These are phyloP conservation scores for Combretum micranthum DNA, from an alignment of 345 rosid species.

Conservation along the genomic window DNA sequence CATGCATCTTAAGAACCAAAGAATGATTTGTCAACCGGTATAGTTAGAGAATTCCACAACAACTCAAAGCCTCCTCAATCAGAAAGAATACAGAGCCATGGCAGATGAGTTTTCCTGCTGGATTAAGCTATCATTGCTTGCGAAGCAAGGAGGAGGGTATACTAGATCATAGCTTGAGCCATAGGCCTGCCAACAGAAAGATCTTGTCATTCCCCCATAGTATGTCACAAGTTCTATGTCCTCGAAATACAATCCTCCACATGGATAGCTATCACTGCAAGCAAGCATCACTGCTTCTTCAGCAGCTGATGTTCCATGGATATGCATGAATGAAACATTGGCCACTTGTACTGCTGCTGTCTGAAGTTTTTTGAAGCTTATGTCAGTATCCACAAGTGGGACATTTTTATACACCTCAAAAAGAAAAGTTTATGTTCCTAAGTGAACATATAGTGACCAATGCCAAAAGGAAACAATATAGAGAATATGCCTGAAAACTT, in stretches of 20 bases:
- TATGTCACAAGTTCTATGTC: constrained; percentile 49
- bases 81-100: constrained; percentile 1
- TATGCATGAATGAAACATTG: constrained; percentile 45
- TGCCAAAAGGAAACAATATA: too few relatives aligned
- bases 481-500: too few relatives aligned
- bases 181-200: constrained; percentile 78
- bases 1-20: too few relatives aligned
- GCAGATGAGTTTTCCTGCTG: constrained; percentile 28
- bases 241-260: constrained; percentile 51
- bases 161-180: constrained; percentile 55
- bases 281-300: constrained; percentile 59
- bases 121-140: constrained; percentile 27
- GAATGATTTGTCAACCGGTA: too few relatives aligned
- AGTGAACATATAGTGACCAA: too few relatives aligned
- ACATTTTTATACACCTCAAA: too few relatives aligned
- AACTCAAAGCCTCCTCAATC: neutral
- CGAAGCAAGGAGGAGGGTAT: constrained; percentile 55
- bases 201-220: constrained; percentile 24
- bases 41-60: too few relatives aligned
- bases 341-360: constrained; percentile 64
- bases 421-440: too few relatives aligned
- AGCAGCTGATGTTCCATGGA: constrained; percentile 74
- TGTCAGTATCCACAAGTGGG: too few relatives aligned
- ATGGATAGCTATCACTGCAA: constrained; percentile 65
- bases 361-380: constrained; percentile 26